These are phyloP conservation scores for Leishmania tropica DNA, from an alignment of 208 protist genomes.

Conservation along the genomic window DNA sequence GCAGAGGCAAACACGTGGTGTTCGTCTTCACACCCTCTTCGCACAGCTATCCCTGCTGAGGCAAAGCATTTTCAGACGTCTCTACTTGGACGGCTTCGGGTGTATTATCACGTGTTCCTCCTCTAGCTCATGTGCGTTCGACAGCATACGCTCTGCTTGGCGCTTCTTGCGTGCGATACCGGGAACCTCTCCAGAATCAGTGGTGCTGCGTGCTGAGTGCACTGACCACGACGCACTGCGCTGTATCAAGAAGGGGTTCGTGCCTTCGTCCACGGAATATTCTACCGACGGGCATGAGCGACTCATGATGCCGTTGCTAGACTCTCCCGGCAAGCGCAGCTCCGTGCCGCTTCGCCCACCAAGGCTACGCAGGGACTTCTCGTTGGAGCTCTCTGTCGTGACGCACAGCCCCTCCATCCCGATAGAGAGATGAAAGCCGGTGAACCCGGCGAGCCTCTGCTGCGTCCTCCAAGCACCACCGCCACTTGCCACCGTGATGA, in stretches of 20 bases:
- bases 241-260: constrained; percentile 8
- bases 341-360: constrained; percentile 7
- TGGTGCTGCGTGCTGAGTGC: constrained; percentile 14
- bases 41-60: background rate
- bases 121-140: constrained; percentile 5
- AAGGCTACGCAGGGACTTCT: constrained; percentile 7
- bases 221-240: constrained; percentile 25
- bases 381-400: background rate
- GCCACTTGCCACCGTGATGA: background rate
- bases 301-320: constrained; percentile 3
- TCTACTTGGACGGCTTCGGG: background rate
- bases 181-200: constrained; percentile 14
- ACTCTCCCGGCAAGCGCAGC: constrained; percentile 1
- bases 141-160: constrained; percentile 14
- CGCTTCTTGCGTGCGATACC: constrained; percentile 7
- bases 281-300: constrained; percentile 25
- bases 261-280: constrained; percentile 10
- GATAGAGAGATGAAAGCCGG: background rate
- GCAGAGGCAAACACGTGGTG: background rate
- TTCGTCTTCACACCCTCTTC: background rate
- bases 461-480: background rate
- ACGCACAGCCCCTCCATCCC: background rate
- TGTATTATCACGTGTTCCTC: constrained; percentile 8
- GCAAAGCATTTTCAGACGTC: background rate
- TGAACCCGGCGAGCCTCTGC: background rate